These are phyloP conservation scores for Coelastrella sp. DNA, from an alignment of 139 green algal species.

Conservation along the genomic window DNA sequence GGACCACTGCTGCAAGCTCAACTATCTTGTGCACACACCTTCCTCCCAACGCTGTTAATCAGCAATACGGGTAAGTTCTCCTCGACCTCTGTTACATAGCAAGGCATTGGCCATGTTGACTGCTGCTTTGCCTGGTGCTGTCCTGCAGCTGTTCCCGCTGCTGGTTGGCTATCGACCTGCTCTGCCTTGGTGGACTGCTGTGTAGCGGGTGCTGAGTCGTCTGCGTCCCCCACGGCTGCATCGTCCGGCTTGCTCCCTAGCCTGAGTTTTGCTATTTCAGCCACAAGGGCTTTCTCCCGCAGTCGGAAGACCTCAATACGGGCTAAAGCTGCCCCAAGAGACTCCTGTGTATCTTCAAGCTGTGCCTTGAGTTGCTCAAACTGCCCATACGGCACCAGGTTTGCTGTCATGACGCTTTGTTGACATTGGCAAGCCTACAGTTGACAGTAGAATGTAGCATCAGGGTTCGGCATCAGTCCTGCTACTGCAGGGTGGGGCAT, in stretches of 20 bases:
- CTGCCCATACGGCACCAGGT: slow-evolving; percentile 13
- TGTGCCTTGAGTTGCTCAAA: slow-evolving; percentile 36
- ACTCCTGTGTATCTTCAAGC: slow-evolving; percentile 56
- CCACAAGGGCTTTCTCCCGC: slow-evolving; percentile 45
- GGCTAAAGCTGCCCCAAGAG: slow-evolving; percentile 51
- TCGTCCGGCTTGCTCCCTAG: neutral
- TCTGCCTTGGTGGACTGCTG: neutral
- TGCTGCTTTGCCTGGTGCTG: slow-evolving; percentile 5
- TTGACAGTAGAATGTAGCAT: too few relatives aligned
- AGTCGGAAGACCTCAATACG: slow-evolving; percentile 52
- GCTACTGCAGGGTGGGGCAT: too few relatives aligned
- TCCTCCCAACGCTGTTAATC: slow-evolving; percentile 1
- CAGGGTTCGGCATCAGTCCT: too few relatives aligned
- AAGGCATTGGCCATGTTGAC: slow-evolving; percentile 4
- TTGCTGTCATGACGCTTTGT: slow-evolving; percentile 55
- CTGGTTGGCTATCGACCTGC: neutral
- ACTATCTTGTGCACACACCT: neutral
- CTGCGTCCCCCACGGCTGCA: neutral
- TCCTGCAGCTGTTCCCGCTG: neutral
- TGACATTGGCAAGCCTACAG: neutral
- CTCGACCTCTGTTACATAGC: slow-evolving; percentile 37
- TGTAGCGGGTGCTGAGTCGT: neutral
- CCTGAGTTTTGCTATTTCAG: slow-evolving; percentile 31
- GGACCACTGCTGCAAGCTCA: too few relatives aligned
- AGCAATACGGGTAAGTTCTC: slow-evolving; percentile 23